Conservation (phyloP, 2,329 filamentous ascomycete species). For the Clonostachys byssicola region DNA sequence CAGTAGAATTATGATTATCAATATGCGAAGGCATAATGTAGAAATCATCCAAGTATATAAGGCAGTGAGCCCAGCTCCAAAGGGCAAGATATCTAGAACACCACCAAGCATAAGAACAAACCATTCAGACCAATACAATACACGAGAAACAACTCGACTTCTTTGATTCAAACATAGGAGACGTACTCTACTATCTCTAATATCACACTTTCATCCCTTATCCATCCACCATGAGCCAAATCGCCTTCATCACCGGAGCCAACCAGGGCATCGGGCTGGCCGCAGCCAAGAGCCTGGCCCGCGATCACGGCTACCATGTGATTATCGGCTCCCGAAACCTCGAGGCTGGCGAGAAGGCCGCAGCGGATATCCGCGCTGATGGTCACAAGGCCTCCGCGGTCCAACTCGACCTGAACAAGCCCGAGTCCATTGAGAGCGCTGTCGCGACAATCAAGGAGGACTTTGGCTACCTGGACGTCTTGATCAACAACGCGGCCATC, state of each 20-base stretch:
- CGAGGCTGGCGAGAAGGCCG: slow-evolving; percentile 13
- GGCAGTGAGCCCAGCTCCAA: no score
- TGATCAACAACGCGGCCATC: slow-evolving; percentile 34
- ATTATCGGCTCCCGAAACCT: slow-evolving; percentile 23
- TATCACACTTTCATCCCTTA: background rate
- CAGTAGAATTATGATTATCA: no score
- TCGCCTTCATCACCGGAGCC: slow-evolving; percentile 13
- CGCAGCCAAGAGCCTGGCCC: slow-evolving; percentile 12
- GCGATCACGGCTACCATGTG: slow-evolving; percentile 19
- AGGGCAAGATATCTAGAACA: no score
- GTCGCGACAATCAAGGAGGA: slow-evolving; percentile 11
- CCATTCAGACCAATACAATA: no score
- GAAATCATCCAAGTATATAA: no score
- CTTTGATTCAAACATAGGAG: no score
- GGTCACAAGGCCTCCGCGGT: slow-evolving; percentile 15
- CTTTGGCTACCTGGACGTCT: slow-evolving; percentile 33
- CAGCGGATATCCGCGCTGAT: slow-evolving; percentile 10
- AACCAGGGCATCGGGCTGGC: slow-evolving; percentile 14
- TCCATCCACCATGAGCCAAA: background rate
- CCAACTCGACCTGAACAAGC: slow-evolving; percentile 33
- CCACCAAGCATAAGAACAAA: no score
- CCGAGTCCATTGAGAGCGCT: slow-evolving; percentile 21
- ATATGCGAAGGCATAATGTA: no score
- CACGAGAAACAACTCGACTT: no score
- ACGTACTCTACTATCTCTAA: no score